Percentiles rank a stretch among this genome's conserved stretches.
Conservation (phyloP, 106 monocot species). For the Allium sativum region DNA sequence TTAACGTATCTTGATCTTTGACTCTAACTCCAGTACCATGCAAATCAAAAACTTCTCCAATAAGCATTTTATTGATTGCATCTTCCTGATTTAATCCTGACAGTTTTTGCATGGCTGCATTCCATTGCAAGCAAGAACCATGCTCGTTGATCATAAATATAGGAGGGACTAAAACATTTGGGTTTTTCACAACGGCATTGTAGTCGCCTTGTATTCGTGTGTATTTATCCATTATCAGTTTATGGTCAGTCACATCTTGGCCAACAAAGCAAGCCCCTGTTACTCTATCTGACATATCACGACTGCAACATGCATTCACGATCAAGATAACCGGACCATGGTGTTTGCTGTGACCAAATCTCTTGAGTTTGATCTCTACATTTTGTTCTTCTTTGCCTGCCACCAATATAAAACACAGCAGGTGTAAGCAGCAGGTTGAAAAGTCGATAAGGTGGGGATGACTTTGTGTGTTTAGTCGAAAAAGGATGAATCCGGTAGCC, state of each 20-base stretch:
- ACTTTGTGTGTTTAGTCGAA: no score
- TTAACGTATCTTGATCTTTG: constrained; percentile 56
- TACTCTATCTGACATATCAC: constrained; percentile 42
- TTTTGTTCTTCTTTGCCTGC: constrained; percentile 78
- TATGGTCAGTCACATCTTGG: constrained; percentile 73
- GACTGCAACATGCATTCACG: constrained; percentile 69
- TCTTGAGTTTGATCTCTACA: constrained; percentile 69
- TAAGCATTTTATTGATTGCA: constrained; percentile 50
- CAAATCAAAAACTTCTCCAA: constrained; percentile 71
- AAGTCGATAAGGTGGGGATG: no score
- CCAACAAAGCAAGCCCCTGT: constrained; percentile 78
- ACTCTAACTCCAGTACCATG: constrained; percentile 48
- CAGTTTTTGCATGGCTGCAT: constrained; percentile 70
- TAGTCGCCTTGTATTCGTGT: constrained; percentile 79
- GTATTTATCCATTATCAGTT: constrained; percentile 69
- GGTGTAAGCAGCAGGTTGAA: neutral
- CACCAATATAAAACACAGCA: constrained; percentile 7
- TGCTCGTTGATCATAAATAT: constrained; percentile 69
- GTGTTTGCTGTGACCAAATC: constrained; percentile 26
- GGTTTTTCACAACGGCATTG: constrained; percentile 45
- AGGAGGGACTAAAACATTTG: constrained; percentile 66
- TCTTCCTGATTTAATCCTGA: constrained; percentile 61
- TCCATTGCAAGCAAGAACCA: constrained; percentile 77
- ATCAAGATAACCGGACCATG: constrained; percentile 48
- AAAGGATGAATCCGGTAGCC: no score